Evolutionary conservation across 495 filamentous ascomycete species (phyloP), one percentile per base, ranked within the genome.

Genomic region (Pseudevernia furfuracea): DNA sequence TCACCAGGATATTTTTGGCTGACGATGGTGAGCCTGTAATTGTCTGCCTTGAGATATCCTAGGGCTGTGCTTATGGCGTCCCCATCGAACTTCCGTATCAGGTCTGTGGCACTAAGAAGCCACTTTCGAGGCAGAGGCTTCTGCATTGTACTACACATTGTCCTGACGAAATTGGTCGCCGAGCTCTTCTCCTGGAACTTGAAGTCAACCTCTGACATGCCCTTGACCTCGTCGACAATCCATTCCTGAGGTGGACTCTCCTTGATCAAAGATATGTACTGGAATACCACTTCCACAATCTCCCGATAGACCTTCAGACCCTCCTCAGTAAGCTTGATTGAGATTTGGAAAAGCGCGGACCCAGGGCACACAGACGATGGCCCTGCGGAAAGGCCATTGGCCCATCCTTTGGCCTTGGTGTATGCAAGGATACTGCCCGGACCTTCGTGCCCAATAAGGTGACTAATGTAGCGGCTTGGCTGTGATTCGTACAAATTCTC

Each of bases 351-450:
- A 58, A 95, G 82, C 1, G 90, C 89, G 0, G 89, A 84, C 32
- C 92, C 94, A 7, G 92, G 89, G 69, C 91, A 93, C 32, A 95
- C 76, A 5, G 85, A 78, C 71, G 84, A 86, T 30, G 84, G 80
- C 44, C 93, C 94, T 60, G 93, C 90, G 64, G 85, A 87, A 15
- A 99, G 78, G 4, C 85, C 86, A 76, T 96, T 96, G 14, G 88
- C 91, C 95, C 92, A 97, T 52, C 95, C 94, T 74, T 95, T 96
- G 30, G 84, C 87, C 76, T 97, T 99, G 72, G 96, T 83, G 73
- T 96, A 92, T 1, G 94, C 87, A 73, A 99, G 84, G 68, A 99
- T 92, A 77, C 94, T 97, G 3, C 94, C 94, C 11, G 94, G 94
- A 1, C 94, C 94, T 74, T 99, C 94, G 67, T 99, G 95, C 19